Base-by-base conservation (phyloP, 768 basidiomycete species). In the Hemileccinum rubropunctum region DNA sequence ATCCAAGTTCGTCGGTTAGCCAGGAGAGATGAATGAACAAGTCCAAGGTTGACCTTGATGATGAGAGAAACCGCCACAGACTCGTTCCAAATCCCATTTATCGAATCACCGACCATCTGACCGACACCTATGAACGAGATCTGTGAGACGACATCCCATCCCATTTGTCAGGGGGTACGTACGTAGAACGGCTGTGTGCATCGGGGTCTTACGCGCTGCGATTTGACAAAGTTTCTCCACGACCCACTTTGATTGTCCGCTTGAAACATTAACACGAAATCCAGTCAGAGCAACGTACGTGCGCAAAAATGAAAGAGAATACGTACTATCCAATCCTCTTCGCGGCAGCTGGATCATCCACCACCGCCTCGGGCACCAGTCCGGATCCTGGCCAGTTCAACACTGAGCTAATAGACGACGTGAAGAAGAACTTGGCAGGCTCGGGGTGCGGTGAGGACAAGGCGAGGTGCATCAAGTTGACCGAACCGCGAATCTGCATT, bases 81-180 rank as follows among this genome's bases (percentile, higher is more conserved):
- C 53, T 78, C 75, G 61, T 78, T 80, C 79, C 78, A 80, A 4
- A 77, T 71, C 7, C 77, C 78, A 37, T 72, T 69, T 35, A 36
- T 49, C 23, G 76, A 71, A 52, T 81, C 78, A 1, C 79, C 79
- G 3, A 77, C 79, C 67, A 81, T 73, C 53, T 81, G 80, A 5
- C 80, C 79, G n/a, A 81, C 77, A 11, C 79, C 64, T 50, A 9
- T 12, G 11, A 30, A 30, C 7, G 8, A 26, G 28, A 3, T 5
- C 12, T 12, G 15, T 60, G 30, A 60, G 32, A 17, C 14, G 4
- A 28, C 12, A 26, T 34, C 3, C 4, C 6, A 20, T 17, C 11
- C 38, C 37, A 4, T 32, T 26, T 7, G n/a, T 21, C 14, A 1
- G 14, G 12, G 10, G n/a, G 12, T 8, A 50, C 58, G 48, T 49